A percentile compares a stretch with the other conserved stretches of the same genome.
phyloP scores from a whole-genome alignment of 371 early-diverging fungal species.

The Quaeritorhiza haematococci region DNA sequence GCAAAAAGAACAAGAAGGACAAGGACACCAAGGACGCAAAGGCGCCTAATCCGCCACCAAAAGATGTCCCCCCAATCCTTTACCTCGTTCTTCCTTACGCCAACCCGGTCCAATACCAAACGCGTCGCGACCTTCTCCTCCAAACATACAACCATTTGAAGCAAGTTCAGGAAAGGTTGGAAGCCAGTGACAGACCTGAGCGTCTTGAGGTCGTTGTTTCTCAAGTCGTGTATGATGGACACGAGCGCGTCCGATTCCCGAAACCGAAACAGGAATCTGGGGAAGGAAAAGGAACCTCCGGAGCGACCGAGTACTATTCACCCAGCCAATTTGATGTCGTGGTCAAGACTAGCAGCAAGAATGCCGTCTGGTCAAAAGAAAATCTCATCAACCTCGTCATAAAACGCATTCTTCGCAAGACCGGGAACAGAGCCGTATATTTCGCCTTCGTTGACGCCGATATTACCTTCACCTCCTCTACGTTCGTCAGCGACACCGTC shows the following conservation, averaged over 20 bases:
- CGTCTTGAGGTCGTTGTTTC: constrained; percentile 5
- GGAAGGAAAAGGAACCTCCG: not conserved
- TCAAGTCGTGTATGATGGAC: constrained; percentile 1
- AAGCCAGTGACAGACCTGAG: not conserved
- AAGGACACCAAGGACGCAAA: too few species aligned
- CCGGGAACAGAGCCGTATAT: not conserved
- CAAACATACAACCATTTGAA: not conserved
- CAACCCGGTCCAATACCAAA: constrained; percentile 3
- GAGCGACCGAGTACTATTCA: too few species aligned
- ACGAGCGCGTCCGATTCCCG: too few species aligned
- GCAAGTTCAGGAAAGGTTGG: not conserved
- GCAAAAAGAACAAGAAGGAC: too few species aligned
- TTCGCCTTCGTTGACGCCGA: constrained; percentile 14
- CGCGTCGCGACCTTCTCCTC: constrained; percentile 2
- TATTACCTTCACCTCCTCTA: not conserved
- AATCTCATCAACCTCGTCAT: constrained; percentile 14
- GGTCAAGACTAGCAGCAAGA: not conserved
- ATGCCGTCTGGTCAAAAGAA: constrained; percentile 12
- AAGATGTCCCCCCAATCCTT: too few species aligned
- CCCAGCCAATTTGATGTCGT: not conserved
- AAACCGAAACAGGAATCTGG: not conserved
- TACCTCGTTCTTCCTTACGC: constrained; percentile 7
- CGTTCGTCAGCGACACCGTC: constrained; percentile 1
- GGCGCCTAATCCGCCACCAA: too few species aligned
- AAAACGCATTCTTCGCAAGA: not conserved